Evolutionary conservation across 2,329 filamentous ascomycete genomes (phyloP).

Genomic region (Fusarium acutatum): DNA sequence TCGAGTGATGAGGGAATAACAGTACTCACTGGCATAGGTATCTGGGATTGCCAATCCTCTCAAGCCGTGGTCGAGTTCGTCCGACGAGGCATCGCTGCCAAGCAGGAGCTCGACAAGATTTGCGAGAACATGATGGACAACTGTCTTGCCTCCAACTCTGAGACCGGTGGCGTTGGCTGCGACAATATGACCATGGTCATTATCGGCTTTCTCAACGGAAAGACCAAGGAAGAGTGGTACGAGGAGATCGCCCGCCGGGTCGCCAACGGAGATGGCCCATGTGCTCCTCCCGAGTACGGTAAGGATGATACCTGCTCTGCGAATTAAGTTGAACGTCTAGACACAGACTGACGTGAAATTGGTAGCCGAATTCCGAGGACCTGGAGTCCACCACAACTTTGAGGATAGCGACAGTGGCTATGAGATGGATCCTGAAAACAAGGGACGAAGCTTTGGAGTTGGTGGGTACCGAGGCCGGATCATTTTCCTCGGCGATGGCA

Average conservation of each 20-base stretch:
- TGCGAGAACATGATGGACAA: slow-evolving; percentile 99
- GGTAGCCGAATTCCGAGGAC: slow-evolving; percentile 83
- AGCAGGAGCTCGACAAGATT: slow-evolving; percentile 93
- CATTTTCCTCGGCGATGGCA: slow-evolving; percentile 95
- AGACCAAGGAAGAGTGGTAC: slow-evolving; percentile 98
- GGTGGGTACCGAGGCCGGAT: slow-evolving; percentile 83
- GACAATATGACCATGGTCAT: slow-evolving; percentile 99
- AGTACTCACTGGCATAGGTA: slow-evolving; percentile 68
- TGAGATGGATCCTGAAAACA: slow-evolving; percentile 76
- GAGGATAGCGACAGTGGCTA: slow-evolving; percentile 82
- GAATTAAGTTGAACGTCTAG: background rate
- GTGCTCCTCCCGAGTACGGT: slow-evolving; percentile 99
- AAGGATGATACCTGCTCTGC: slow-evolving; percentile 66
- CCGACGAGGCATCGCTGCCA: slow-evolving; percentile 92
- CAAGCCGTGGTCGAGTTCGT: slow-evolving; percentile 98
- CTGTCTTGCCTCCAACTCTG: slow-evolving; percentile 95
- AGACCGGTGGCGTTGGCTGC: slow-evolving; percentile 96
- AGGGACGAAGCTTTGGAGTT: slow-evolving; percentile 68
- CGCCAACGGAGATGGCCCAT: slow-evolving; percentile 95
- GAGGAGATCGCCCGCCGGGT: slow-evolving; percentile 93
- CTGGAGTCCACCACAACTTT: slow-evolving; percentile 82
- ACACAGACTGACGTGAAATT: slow-evolving; percentile 24
- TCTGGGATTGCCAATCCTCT: slow-evolving; percentile 99
- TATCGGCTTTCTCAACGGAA: slow-evolving; percentile 87
- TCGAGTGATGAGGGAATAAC: slow-evolving; percentile 7